These are phyloP conservation scores for Dichomitus squalens DNA, from an alignment of 1,284 basidiomycete species.

Conservation along the genomic window DNA sequence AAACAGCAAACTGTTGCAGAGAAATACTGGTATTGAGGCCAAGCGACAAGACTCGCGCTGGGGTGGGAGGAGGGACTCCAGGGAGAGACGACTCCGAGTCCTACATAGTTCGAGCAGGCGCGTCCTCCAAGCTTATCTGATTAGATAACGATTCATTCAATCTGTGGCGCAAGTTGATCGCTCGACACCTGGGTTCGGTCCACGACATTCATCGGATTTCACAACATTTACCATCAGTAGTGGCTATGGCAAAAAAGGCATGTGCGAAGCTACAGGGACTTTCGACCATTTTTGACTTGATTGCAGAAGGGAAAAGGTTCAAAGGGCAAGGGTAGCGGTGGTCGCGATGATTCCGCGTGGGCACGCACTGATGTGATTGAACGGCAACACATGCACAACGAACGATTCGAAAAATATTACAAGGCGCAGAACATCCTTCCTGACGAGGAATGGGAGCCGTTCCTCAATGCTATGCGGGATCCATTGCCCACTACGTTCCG, in stretches of 20 bases:
- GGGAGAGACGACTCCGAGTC: no score
- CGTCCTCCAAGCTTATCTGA: background rate
- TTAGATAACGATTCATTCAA: background rate
- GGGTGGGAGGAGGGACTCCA: no score
- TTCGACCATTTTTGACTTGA: background rate
- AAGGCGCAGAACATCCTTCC: slow-evolving; percentile 71
- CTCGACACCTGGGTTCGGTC: background rate
- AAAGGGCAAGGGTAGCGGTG: slow-evolving; percentile 12
- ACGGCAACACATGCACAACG: slow-evolving; percentile 70
- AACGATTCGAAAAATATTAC: slow-evolving; percentile 79
- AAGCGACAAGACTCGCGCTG: no score
- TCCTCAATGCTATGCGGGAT: slow-evolving; percentile 68
- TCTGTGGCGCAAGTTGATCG: no score
- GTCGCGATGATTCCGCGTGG: slow-evolving; percentile 21
- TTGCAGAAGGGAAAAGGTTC: slow-evolving; percentile 18
- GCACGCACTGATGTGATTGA: slow-evolving; percentile 42
- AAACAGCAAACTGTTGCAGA: background rate
- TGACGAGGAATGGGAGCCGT: slow-evolving; percentile 78
- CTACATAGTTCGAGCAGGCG: no score
- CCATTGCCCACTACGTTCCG: slow-evolving; percentile 95
- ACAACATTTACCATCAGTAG: background rate
- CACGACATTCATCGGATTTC: background rate
- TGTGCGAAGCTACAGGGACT: background rate
- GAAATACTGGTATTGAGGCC: no score
- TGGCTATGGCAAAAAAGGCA: slow-evolving; percentile 17